A percentile compares a stretch with the other conserved stretches of the same genome.
Evolutionary conservation across 371 early-diverging fungal species (phyloP).

Genomic region (Dichotomocladium elegans): DNA sequence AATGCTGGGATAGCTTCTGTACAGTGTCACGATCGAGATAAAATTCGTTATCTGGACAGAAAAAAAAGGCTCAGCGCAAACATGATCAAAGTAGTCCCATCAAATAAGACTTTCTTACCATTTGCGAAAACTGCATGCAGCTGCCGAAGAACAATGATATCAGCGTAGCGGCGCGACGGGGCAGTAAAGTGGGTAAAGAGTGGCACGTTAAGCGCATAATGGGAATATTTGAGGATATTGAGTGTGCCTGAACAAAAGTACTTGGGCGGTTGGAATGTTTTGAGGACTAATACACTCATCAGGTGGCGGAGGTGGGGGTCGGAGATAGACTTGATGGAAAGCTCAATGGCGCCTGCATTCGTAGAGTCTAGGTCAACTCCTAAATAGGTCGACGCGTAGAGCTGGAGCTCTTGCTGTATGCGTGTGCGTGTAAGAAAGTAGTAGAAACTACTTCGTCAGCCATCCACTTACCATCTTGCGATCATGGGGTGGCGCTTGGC

Average conservation of each 20-base stretch:
- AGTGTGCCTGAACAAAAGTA: slow-evolving; percentile 84
- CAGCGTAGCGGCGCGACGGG: slow-evolving; percentile 93
- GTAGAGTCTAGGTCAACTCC: slow-evolving; percentile 47
- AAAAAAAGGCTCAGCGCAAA: too few species aligned
- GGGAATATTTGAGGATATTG: slow-evolving; percentile 59
- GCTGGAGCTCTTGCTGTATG: slow-evolving; percentile 45
- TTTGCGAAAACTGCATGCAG: slow-evolving; percentile 31
- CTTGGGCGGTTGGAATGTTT: slow-evolving; percentile 79
- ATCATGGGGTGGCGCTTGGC: slow-evolving; percentile 62
- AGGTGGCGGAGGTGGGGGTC: slow-evolving; percentile 45
- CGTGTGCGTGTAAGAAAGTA: background rate
- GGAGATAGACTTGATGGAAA: slow-evolving; percentile 63
- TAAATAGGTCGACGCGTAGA: slow-evolving; percentile 45
- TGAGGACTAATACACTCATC: slow-evolving; percentile 61
- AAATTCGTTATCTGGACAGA: slow-evolving; percentile 42
- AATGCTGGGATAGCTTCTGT: slow-evolving; percentile 59
- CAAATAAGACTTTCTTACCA: slow-evolving; percentile 13
- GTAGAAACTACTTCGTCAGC: background rate
- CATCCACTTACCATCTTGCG: slow-evolving; percentile 31
- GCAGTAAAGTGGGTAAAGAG: slow-evolving; percentile 91
- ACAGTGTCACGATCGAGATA: slow-evolving; percentile 48
- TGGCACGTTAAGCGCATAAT: slow-evolving; percentile 74
- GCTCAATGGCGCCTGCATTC: slow-evolving; percentile 55
- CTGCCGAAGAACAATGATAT: slow-evolving; percentile 92
- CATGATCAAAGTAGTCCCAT: slow-evolving; percentile 1